phyloP scores from a whole-genome alignment of 345 rosid genomes.

The Carallia brachiata region DNA sequence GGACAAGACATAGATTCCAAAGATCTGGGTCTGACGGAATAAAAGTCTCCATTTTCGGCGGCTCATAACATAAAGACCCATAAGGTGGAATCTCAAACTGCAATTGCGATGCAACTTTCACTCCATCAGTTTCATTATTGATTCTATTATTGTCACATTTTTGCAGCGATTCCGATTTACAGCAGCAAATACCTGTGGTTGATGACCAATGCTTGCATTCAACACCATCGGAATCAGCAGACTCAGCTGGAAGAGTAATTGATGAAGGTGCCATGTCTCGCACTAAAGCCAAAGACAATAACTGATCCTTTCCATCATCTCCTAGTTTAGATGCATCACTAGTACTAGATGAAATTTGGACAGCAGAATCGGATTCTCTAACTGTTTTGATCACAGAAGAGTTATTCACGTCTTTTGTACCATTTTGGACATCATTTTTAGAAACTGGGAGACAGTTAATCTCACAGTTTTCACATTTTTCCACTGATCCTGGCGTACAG shows the following conservation, averaged over 20 bases:
- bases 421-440: slow-evolving; percentile 47
- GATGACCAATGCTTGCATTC: slow-evolving; percentile 40
- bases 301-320: slow-evolving; percentile 46
- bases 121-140: slow-evolving; percentile 29
- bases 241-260: slow-evolving; percentile 38
- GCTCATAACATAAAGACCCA: slow-evolving; percentile 61
- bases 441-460: slow-evolving; percentile 37
- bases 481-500: slow-evolving; percentile 36
- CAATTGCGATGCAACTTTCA: slow-evolving; percentile 21
- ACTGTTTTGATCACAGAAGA: slow-evolving; percentile 31
- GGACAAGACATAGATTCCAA: slow-evolving; percentile 26
- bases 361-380: slow-evolving; percentile 51
- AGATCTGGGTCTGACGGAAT: slow-evolving; percentile 35
- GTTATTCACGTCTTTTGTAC: slow-evolving; percentile 17
- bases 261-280: slow-evolving; percentile 50
- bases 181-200: slow-evolving; percentile 30
- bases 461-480: slow-evolving; percentile 28
- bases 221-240: slow-evolving; percentile 48
- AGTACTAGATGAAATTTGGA: slow-evolving; percentile 49
- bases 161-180: slow-evolving; percentile 36
- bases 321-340: slow-evolving; percentile 42
- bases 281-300: slow-evolving; percentile 38
- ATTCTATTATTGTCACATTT: slow-evolving; percentile 32
- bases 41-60: slow-evolving; percentile 41
- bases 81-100: slow-evolving; percentile 40